These are phyloP conservation scores for Rhodotorula sp. DNA, from an alignment of 1,284 basidiomycete genomes.

Conservation along the genomic window DNA sequence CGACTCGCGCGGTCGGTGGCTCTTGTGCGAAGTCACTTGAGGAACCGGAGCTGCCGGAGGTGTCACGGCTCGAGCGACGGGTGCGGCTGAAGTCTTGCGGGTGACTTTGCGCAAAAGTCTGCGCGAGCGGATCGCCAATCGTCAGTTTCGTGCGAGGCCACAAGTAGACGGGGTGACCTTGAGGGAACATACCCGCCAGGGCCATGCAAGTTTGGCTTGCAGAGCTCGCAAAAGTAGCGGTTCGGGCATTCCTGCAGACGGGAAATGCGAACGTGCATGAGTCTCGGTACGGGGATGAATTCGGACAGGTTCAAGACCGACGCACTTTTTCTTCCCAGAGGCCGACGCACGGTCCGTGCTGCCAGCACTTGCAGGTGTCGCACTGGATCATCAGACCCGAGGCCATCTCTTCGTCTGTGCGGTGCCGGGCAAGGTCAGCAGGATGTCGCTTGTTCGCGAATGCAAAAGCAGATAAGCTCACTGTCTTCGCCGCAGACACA, in stretches of 20 bases:
- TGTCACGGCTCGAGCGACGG: slow-evolving; percentile 4
- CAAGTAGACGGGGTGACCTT: neutral
- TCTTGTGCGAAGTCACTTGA: neutral
- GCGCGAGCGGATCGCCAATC: neutral
- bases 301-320: no score
- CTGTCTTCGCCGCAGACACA: slow-evolving; percentile 90
- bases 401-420: slow-evolving; percentile 62
- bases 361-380: slow-evolving; percentile 96
- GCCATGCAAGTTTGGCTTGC: slow-evolving; percentile 60
- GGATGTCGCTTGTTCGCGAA: no score
- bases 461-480: slow-evolving; percentile 52
- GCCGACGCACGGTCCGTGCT: slow-evolving; percentile 96
- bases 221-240: slow-evolving; percentile 85
- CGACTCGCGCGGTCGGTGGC: slow-evolving; percentile 35
- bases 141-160: neutral
- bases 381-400: slow-evolving; percentile 90
- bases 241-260: slow-evolving; percentile 49
- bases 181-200: slow-evolving; percentile 58
- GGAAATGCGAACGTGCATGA: neutral
- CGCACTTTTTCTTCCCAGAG: slow-evolving; percentile 72
- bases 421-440: neutral
- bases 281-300: neutral
- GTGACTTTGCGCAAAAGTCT: slow-evolving; percentile 38
- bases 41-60: neutral
- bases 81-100: slow-evolving; percentile 25